Percentiles rank a stretch among this genome's conserved stretches.
Conservation (phyloP, 768 basidiomycete genomes). For the Amanita pallidorosea region DNA sequence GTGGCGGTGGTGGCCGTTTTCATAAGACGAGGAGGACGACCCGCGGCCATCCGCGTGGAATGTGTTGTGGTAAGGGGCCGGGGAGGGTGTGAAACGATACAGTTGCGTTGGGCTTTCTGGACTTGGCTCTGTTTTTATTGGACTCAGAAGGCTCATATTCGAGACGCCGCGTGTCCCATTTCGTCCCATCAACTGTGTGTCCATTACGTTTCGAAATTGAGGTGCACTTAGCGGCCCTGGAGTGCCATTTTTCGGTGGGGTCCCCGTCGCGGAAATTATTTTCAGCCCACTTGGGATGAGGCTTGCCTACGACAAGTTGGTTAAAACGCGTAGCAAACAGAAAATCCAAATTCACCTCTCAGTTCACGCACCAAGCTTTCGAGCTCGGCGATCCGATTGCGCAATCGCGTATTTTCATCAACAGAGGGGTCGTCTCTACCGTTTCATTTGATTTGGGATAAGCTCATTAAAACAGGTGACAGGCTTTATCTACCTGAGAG, state of each 20-base stretch:
- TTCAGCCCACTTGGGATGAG: constrained; percentile 82
- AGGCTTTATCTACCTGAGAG: constrained; percentile 42
- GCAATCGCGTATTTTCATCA: constrained; percentile 79
- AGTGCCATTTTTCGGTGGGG: constrained; percentile 80
- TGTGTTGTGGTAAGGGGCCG: constrained; percentile 37
- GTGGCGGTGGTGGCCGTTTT: constrained; percentile 25
- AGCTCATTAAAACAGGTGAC: background rate
- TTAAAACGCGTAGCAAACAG: constrained; percentile 5
- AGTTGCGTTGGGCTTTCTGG: constrained; percentile 41
- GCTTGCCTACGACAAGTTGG: constrained; percentile 45
- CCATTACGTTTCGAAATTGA: constrained; percentile 27
- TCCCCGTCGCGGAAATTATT: constrained; percentile 70
- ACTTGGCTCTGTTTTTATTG: constrained; percentile 58
- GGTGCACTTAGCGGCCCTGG: constrained; percentile 62
- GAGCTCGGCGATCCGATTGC: constrained; percentile 85
- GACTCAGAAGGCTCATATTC: constrained; percentile 32
- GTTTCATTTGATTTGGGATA: constrained; percentile 5
- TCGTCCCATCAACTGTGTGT: constrained; percentile 23
- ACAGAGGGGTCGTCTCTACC: constrained; percentile 74
- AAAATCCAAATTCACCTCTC: constrained; percentile 37
- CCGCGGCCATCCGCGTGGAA: constrained; percentile 36
- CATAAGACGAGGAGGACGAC: constrained; percentile 21
- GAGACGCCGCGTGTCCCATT: constrained; percentile 28
- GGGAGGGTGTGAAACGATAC: constrained; percentile 63
- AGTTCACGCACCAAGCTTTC: constrained; percentile 87